phyloP scores from a whole-genome alignment of 2,329 filamentous ascomycete genomes.

The Xylaria sp. region DNA sequence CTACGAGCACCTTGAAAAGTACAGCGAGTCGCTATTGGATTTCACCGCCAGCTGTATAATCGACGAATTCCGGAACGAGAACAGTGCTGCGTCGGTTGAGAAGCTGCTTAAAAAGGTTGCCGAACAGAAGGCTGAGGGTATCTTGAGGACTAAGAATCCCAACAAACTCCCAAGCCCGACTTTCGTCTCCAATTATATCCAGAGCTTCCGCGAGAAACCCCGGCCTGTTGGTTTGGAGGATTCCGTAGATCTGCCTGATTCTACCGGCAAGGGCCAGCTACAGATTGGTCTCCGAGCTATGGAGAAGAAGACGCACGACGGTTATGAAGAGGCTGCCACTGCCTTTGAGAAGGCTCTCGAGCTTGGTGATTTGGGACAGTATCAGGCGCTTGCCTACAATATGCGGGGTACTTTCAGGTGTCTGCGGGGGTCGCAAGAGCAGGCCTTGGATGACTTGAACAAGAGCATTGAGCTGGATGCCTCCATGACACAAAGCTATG shows the following conservation, averaged over 20 bases:
- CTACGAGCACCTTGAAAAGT: conserved; percentile 92
- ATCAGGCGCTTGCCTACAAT: conserved; percentile 94
- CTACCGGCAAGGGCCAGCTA: conserved; percentile 85
- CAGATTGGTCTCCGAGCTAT: conserved; percentile 84
- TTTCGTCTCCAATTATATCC: conserved; percentile 98
- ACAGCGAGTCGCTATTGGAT: conserved; percentile 93
- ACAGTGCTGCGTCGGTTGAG: conserved; percentile 89
- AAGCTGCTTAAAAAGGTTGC: conserved; percentile 95
- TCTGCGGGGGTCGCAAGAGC: conserved; percentile 85
- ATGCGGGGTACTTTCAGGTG: conserved; percentile 97
- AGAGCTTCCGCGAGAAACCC: conserved; percentile 91
- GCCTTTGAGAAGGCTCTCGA: conserved; percentile 91
- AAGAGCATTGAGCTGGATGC: conserved; percentile 93
- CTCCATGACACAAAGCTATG: conserved; percentile 92
- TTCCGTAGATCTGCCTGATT: conserved; percentile 78
- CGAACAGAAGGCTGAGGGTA: conserved; percentile 90
- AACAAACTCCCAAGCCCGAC: conserved; percentile 94
- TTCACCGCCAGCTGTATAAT: conserved; percentile 99
- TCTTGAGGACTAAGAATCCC: conserved; percentile 82
- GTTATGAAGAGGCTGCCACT: conserved; percentile 86
- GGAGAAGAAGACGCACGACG: conserved; percentile 86
- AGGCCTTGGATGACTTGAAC: conserved; percentile 85
- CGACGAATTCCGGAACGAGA: conserved; percentile 93
- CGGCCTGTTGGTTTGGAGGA: conserved; percentile 86
- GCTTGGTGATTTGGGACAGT: conserved; percentile 79